Evolutionary conservation across 1,284 basidiomycete species (phyloP), one percentile per base, ranked within the genome.

Genomic region (Athelia sp.): DNA sequence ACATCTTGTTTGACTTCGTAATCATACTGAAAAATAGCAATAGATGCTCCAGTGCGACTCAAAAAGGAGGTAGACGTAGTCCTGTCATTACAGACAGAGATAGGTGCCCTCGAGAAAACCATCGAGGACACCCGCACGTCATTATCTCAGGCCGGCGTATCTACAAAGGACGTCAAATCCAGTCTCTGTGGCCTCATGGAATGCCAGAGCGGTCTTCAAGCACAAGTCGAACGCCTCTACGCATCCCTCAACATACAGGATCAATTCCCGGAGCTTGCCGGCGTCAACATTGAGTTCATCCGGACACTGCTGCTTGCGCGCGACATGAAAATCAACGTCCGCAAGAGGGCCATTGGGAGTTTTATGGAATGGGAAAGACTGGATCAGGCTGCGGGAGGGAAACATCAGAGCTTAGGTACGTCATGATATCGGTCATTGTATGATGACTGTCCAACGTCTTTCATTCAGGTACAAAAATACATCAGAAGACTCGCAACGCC

Each of bases 331-430:
- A 68, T 69, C 15, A 69, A 67, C 44, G 69, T 74, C 21, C 51
- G 60, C 0, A 70, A 67, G 40, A 47, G 59, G 1, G 68, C 64
- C 0, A 64, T 70, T 9, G 62, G 59, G 0, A 66, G 62, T 14
- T 73, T 74, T 42, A 66, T 68, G 8, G 66, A 34, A 34, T 73
- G 40, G 71, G 66, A 64, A 67, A 73, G 21, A 4, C 54, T 73
- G 0, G 64, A 71, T 43, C 58, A 57, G 21, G 67, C 67, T 1
- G 63, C 63, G 4, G 62, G 65, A 0, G 62, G 69, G 0, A 54
- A 56, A 21, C 52, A 65, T 11, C 56, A 68, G 31, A 46, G 67
- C 1, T 47, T 72, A 4, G 70, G 68, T 66, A 51, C 14, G 61
- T 11, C 11, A 53, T 19, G 11, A 34, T 11, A 43, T 8, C 11